phyloP scores from a whole-genome alignment of 2,329 filamentous ascomycete genomes.

The Myriosclerotinia curreyana region DNA sequence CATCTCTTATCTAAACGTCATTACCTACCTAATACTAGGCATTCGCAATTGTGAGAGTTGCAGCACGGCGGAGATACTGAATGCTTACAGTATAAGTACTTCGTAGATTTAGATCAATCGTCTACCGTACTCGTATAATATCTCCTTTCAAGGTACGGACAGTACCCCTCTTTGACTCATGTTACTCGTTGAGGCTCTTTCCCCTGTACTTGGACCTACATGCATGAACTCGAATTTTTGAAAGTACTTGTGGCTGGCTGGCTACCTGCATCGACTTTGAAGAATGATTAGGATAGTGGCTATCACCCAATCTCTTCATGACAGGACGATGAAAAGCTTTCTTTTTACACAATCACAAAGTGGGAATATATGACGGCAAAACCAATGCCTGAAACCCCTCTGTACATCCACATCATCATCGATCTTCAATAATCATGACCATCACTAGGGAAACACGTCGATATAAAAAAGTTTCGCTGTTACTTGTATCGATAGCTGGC shows the following conservation, averaged over 20 bases:
- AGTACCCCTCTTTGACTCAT: no score
- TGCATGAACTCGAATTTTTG: slow-evolving; percentile 22
- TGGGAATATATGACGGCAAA: slow-evolving; percentile 12
- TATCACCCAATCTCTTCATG: neutral
- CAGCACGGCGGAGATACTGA: neutral
- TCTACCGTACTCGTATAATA: no score
- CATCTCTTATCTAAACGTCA: slow-evolving; percentile 1
- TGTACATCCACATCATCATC: slow-evolving; percentile 16
- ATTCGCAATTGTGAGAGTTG: neutral
- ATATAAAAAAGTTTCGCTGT: slow-evolving; percentile 21
- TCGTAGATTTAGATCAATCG: neutral
- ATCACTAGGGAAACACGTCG: slow-evolving; percentile 21
- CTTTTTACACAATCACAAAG: slow-evolving; percentile 5
- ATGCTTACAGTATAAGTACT: neutral
- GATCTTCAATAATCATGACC: slow-evolving; percentile 14
- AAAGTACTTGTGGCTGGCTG: slow-evolving; percentile 13
- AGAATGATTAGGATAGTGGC: neutral
- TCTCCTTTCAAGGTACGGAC: neutral
- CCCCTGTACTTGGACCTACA: slow-evolving; percentile 16
- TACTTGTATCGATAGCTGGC: slow-evolving; percentile 4
- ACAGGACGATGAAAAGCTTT: slow-evolving; percentile 4
- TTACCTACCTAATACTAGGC: neutral
- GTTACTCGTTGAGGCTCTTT: neutral
- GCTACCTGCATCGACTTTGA: slow-evolving; percentile 6
- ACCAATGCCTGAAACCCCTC: slow-evolving; percentile 6